Conservation (phyloP, 164 flowering plant species). For the Liquidambar formosana region DNA sequence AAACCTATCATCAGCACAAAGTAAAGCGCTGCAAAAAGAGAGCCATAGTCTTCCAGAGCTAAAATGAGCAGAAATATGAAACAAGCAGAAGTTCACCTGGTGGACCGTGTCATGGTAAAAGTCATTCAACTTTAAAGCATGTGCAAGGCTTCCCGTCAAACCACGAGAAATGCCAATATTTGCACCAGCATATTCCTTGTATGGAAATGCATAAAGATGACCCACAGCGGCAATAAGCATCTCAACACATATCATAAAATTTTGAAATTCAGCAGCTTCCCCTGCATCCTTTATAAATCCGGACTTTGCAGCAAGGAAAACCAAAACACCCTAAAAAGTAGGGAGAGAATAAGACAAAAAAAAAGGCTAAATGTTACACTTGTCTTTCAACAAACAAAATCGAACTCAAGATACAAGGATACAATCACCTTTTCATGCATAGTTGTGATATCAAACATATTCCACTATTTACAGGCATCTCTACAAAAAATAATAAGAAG, state of each 20-base stretch:
- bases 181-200: constrained; percentile 97
- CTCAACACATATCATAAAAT: constrained; percentile 87
- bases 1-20: constrained; percentile 1
- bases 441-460: neutral
- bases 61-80: neutral
- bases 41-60: neutral
- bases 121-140: constrained; percentile 86
- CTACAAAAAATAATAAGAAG: neutral
- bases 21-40: neutral
- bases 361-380: too few relatives aligned
- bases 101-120: constrained; percentile 97
- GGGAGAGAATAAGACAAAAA: neutral
- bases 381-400: neutral
- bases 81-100: constrained; percentile 49
- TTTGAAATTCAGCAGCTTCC: constrained; percentile 89
- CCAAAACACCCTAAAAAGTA: constrained; percentile 77
- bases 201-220: constrained; percentile 91
- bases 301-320: constrained; percentile 94
- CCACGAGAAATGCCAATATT: constrained; percentile 69
- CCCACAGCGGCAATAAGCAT: constrained; percentile 96
- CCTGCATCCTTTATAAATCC: constrained; percentile 69
- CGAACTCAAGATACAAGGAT: neutral
- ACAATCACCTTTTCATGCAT: neutral
- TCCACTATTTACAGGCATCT: neutral
- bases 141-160: constrained; percentile 75